Evolutionary conservation across 108 stramenopile genomes (phyloP).

Genomic region (Nannochloropsis salina): DNA sequence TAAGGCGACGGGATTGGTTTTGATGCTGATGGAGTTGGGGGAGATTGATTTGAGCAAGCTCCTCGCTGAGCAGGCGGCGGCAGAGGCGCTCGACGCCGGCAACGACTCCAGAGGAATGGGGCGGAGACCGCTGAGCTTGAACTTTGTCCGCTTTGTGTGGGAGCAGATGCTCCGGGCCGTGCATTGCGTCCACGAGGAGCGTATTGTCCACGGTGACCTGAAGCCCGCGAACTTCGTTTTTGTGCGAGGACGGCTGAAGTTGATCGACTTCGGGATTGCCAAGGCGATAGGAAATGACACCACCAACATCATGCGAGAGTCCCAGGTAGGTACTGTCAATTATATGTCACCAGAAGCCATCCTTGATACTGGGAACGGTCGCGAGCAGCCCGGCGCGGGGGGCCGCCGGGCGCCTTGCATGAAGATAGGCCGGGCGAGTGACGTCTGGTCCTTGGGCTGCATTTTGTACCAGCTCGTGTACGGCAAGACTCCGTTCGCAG

Average conservation of each 20-base stretch:
- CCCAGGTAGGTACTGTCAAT: conserved; percentile 94
- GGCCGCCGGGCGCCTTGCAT: conserved; percentile 59
- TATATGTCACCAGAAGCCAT: conserved; percentile 98
- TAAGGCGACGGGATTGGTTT: conserved; percentile 65
- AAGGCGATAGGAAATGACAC: conserved; percentile 94
- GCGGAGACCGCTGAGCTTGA: conserved; percentile 49
- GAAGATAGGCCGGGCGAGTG: conserved; percentile 52
- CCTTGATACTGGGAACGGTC: conserved; percentile 66
- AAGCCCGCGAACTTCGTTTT: conserved; percentile 69
- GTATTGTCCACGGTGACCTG: conserved; percentile 95
- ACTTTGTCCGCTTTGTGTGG: conserved; percentile 95
- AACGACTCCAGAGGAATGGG: neutral
- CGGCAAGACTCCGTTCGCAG: conserved; percentile 83
- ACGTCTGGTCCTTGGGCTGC: conserved; percentile 71
- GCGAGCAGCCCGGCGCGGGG: conserved; percentile 43
- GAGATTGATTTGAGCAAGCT: conserved; percentile 91
- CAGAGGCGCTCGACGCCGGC: conserved; percentile 17
- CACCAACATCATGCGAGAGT: conserved; percentile 93
- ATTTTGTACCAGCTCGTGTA: conserved; percentile 96
- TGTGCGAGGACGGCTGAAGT: conserved; percentile 79
- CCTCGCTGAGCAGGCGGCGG: conserved; percentile 69
- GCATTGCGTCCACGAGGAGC: conserved; percentile 89
- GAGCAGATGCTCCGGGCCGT: conserved; percentile 98
- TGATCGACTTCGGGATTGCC: conserved; percentile 99
- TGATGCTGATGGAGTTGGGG: conserved; percentile 86